Conservation (phyloP, 2,329 filamentous ascomycete genomes). For the Camptophora hylomeconis region DNA sequence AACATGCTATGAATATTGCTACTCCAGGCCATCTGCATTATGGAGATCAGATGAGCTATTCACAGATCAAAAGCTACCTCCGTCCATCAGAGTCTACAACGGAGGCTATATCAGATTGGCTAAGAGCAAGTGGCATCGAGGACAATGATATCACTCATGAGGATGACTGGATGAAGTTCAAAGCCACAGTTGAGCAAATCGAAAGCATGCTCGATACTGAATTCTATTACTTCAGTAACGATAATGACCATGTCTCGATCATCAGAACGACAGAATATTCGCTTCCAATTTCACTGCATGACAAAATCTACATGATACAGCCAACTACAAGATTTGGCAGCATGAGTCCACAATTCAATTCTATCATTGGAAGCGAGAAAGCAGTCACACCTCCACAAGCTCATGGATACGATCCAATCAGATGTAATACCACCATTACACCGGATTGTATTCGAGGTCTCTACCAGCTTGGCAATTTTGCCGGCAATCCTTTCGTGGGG, state of each 20-base stretch:
- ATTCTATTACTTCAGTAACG: slow-evolving; percentile 47
- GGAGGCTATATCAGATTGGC: too few relatives aligned
- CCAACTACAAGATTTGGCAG: slow-evolving; percentile 50
- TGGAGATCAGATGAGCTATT: slow-evolving; percentile 47
- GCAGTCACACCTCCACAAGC: too few relatives aligned
- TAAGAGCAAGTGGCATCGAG: too few relatives aligned
- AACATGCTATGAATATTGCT: slow-evolving; percentile 47
- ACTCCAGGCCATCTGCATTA: slow-evolving; percentile 47
- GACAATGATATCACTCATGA: slow-evolving; percentile 35
- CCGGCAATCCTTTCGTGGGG: slow-evolving; percentile 23
- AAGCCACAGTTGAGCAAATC: slow-evolving; percentile 37
- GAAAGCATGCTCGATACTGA: slow-evolving; percentile 43
- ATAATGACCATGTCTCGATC: slow-evolving; percentile 30
- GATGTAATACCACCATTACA: slow-evolving; percentile 30
- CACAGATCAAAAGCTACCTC: too few relatives aligned
- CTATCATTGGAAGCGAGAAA: too few relatives aligned
- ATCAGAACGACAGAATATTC: slow-evolving; percentile 49
- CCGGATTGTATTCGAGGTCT: slow-evolving; percentile 37
- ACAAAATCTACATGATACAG: slow-evolving; percentile 49
- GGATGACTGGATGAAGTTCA: slow-evolving; percentile 51
- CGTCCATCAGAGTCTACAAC: too few relatives aligned
- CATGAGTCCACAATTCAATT: too few relatives aligned
- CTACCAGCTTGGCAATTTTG: too few relatives aligned
- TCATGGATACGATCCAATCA: slow-evolving; percentile 16
- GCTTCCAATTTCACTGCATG: slow-evolving; percentile 41